phyloP scores from a whole-genome alignment of 768 basidiomycete genomes.

The Gloeopeniophorella convolvens region DNA sequence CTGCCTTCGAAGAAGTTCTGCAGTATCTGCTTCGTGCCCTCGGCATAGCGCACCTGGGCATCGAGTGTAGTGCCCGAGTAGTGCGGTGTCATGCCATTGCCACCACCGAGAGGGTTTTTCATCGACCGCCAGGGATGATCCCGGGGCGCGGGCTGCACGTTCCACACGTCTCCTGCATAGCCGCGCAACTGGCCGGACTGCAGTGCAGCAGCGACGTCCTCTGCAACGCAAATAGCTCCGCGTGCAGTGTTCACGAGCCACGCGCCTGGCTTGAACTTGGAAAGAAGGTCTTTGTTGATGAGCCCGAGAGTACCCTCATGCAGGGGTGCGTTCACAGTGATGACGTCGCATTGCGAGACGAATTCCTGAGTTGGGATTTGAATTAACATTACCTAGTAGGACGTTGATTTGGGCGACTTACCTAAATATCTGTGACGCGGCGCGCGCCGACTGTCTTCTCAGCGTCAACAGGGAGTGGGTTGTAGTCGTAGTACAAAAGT shows the following conservation, averaged over 20 bases:
- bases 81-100: neutral
- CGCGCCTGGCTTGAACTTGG: slow-evolving; percentile 84
- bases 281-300: too few species aligned
- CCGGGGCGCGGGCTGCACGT: slow-evolving; percentile 78
- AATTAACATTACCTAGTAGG: neutral
- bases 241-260: slow-evolving; percentile 93
- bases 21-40: too few species aligned
- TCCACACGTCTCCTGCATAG: too few species aligned
- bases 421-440: slow-evolving; percentile 74
- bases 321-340: too few species aligned
- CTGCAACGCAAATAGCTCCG: slow-evolving; percentile 85
- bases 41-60: slow-evolving; percentile 47
- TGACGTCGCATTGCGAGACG: slow-evolving; percentile 55
- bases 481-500: slow-evolving; percentile 83
- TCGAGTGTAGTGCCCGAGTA: slow-evolving; percentile 60
- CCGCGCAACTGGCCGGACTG: too few species aligned
- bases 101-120: too few species aligned
- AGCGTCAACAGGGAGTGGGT: slow-evolving; percentile 62
- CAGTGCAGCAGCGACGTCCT: too few species aligned
- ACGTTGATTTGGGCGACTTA: slow-evolving; percentile 27
- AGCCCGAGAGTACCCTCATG: too few species aligned
- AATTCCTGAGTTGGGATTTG: neutral
- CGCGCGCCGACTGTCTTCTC: slow-evolving; percentile 60
- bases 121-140: slow-evolving; percentile 82
- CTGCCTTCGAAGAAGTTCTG: too few species aligned